These are phyloP conservation scores for Ichthyophonus hoferi DNA, from an alignment of 208 protist genomes.

Conservation along the genomic window DNA sequence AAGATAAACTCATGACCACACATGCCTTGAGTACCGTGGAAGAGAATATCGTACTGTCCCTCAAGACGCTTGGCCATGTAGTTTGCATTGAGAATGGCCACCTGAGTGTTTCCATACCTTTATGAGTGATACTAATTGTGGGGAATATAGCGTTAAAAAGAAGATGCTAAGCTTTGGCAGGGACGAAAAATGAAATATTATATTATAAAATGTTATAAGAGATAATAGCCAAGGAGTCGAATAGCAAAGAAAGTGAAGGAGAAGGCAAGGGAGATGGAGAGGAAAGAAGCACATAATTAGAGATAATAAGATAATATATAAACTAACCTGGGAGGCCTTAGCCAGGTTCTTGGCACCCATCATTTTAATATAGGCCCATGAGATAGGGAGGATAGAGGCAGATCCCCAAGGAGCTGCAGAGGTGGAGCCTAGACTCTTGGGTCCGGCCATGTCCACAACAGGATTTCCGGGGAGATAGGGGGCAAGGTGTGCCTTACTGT, in stretches of 20 bases:
- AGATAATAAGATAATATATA: conserved; percentile 5
- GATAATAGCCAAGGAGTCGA: neutral
- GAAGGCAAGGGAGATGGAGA: neutral
- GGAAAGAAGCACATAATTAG: too few species aligned
- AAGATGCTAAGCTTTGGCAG: too few species aligned
- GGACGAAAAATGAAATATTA: too few species aligned
- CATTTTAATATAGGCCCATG: conserved; percentile 88
- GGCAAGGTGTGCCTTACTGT: conserved; percentile 69
- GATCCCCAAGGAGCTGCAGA: conserved; percentile 85
- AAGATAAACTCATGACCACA: conserved; percentile 96
- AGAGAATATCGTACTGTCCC: conserved; percentile 85
- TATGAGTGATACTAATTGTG: too few species aligned
- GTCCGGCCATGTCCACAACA: conserved; percentile 52
- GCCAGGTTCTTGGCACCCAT: conserved; percentile 82
- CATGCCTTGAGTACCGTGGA: conserved; percentile 69
- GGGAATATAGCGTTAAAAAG: too few species aligned
- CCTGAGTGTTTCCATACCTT: too few species aligned
- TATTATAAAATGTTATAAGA: too few species aligned
- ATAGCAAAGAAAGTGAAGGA: neutral
- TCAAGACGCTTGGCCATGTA: conserved; percentile 89
- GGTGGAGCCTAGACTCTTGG: conserved; percentile 74
- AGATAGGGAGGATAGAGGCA: conserved; percentile 86
- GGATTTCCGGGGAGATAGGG: conserved; percentile 81
- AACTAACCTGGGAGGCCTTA: conserved; percentile 72
- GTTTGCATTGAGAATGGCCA: conserved; percentile 95